Conservation (phyloP, 1,139 yeast species). For the Saccharomyces hybrid region DNA sequence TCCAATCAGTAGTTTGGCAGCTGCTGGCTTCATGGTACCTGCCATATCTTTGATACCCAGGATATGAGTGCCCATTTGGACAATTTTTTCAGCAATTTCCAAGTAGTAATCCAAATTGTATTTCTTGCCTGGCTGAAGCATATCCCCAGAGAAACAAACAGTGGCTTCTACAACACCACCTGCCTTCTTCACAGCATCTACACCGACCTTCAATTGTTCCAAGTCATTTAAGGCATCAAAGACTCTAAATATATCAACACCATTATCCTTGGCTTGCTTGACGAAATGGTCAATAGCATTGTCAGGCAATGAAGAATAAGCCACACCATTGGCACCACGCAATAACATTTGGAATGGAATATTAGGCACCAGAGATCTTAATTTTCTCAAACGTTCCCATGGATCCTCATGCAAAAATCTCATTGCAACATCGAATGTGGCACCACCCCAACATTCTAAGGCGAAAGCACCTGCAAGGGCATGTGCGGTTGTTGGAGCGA, state of each 20-base stretch:
- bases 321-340: conserved; percentile 98
- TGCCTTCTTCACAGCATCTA: conserved; percentile 91
- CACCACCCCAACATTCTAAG: conserved; percentile 99
- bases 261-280: conserved; percentile 83
- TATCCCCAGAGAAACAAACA: conserved; percentile 95
- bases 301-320: conserved; percentile 92
- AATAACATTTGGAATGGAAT: conserved; percentile 97
- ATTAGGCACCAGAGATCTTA: conserved; percentile 86
- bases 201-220: conserved; percentile 93
- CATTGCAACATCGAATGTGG: conserved; percentile 96
- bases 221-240: conserved; percentile 93
- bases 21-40: conserved; percentile 91
- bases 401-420: conserved; percentile 96
- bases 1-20: conserved; percentile 72
- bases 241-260: conserved; percentile 94
- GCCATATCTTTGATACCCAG: conserved; percentile 98
- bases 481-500: conserved; percentile 87
- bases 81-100: conserved; percentile 70
- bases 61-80: conserved; percentile 87
- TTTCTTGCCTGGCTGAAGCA: conserved; percentile 88
- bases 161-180: conserved; percentile 98
- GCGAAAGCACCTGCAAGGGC: conserved; percentile 88
- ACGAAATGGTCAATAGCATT: conserved; percentile 96
- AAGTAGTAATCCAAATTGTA: conserved; percentile 86
- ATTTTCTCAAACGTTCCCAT: conserved; percentile 85